Percentiles rank a stretch among this genome's conserved stretches.
These are phyloP conservation scores for Globisporangium mamillatum DNA, from an alignment of 352 stramenopile species.

Conservation along the genomic window DNA sequence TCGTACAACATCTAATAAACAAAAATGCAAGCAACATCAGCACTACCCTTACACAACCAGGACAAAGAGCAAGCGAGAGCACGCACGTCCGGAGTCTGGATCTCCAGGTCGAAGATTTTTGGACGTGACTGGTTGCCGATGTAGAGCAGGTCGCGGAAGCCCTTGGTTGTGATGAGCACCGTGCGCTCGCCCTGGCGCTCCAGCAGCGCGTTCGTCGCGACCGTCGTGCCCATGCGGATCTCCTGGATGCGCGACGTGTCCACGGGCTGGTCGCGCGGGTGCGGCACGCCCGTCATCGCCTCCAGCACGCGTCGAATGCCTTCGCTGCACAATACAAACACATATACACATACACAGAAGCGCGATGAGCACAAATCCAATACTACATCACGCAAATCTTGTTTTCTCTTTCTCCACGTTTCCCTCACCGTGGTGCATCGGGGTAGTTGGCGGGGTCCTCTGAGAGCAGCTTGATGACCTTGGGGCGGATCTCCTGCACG, in stretches of 20 bases:
- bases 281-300: slow-evolving; percentile 84
- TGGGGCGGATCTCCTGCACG: slow-evolving; percentile 49
- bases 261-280: slow-evolving; percentile 83
- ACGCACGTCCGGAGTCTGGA: slow-evolving; percentile 82
- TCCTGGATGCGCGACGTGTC: slow-evolving; percentile 91
- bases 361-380: not conserved
- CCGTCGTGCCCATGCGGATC: slow-evolving; percentile 97
- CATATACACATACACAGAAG: not conserved
- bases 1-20: slow-evolving; percentile 92
- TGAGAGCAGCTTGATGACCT: slow-evolving; percentile 96
- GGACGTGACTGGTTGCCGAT: slow-evolving; percentile 98
- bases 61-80: not conserved
- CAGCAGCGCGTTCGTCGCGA: slow-evolving; percentile 99
- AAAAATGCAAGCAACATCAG: slow-evolving; percentile 7
- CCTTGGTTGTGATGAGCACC: slow-evolving; percentile 93
- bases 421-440: slow-evolving; percentile 90
- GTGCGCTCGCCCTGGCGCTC: slow-evolving; percentile 95
- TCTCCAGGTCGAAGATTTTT: slow-evolving; percentile 97
- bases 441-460: slow-evolving; percentile 97
- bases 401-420: not conserved
- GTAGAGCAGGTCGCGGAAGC: slow-evolving; percentile 95
- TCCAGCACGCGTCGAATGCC: slow-evolving; percentile 95
- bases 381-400: not conserved
- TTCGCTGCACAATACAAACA: slow-evolving; percentile 38
- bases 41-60: not conserved